Base-by-base conservation (phyloP, 2,329 filamentous ascomycete species). In the Apiospora pterosperma region DNA sequence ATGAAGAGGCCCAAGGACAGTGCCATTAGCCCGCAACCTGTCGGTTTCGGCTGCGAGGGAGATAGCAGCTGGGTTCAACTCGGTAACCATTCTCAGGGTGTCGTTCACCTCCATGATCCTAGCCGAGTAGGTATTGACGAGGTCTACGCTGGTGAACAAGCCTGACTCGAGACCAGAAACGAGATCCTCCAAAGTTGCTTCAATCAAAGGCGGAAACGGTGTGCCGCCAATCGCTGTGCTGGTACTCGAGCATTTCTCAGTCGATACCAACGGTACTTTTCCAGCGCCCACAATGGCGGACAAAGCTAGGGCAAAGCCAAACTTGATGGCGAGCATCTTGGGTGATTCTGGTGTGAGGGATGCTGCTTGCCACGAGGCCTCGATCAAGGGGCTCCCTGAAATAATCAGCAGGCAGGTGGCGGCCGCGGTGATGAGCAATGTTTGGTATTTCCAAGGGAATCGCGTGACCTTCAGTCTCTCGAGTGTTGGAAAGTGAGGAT, bases 1-100 rank as follows among this genome's bases (percentile, higher is more conserved):
- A 71, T 91, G 87, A 0, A 90, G 78, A 2, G 86, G 85, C 0
- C 83, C 75, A 23, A 67, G 36, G 23, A 66, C 55, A 5, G 67
- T 66, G 28, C 71, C 69, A 4, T 42, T 36, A 2, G 62, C 62
- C 64, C 73, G 70, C 62, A 74, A 68, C 8, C 65, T 63, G 61
- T 82, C 81, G 5, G 80, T 67, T 1, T 70, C 64, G 2, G 68
- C 70, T 0, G 81, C 80, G 10, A 80, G 78, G 5, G 64, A 39
- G 5, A 80, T 60, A 0, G 80, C 80, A 63, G 80, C 76, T 0
- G 76, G 74, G 64, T 79, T 80, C 38, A 77, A 66, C 66, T 79
- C 73, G 1, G 73, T 72, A 5, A 80, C 76, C n/a, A 70, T 70
- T 23, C 71, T 70, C 28, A 79, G 68, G 1, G 69, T 70, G 8